Conservation (phyloP, 1,139 yeast genomes). For the Candida sp. region DNA sequence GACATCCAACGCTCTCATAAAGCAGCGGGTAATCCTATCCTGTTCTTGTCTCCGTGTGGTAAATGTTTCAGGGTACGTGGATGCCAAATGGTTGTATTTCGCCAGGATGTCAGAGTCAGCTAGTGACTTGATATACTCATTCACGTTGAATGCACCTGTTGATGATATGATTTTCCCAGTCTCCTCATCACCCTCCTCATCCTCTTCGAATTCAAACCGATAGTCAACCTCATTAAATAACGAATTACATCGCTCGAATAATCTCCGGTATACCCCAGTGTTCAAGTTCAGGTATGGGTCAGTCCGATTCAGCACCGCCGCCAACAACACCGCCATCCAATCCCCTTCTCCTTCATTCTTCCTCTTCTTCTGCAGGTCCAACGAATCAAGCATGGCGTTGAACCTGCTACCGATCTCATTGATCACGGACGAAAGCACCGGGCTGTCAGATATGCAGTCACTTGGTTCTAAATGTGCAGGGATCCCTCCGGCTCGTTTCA, state of each 20-base stretch:
- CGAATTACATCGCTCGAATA: constrained; percentile 25
- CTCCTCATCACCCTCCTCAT: constrained; percentile 5
- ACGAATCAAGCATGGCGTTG: constrained; percentile 16
- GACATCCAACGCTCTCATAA: constrained; percentile 11
- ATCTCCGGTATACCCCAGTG: constrained; percentile 13
- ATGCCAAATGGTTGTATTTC: constrained; percentile 5
- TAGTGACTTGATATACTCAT: constrained; percentile 17
- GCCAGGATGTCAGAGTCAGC: constrained; percentile 2
- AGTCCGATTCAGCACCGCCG: constrained; percentile 23
- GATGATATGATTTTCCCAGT: constrained; percentile 2
- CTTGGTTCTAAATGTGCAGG: constrained; percentile 4
- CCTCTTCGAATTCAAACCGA: constrained; percentile 24
- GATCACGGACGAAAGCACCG: constrained; percentile 17
- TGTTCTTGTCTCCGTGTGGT: background rate
- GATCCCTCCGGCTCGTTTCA: constrained; percentile 11
- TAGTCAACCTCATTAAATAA: constrained; percentile 24
- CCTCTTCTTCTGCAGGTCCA: no score
- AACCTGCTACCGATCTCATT: constrained; percentile 25
- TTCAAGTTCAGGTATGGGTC: constrained; percentile 16
- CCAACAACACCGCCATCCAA: constrained; percentile 34
- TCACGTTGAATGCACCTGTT: constrained; percentile 20
- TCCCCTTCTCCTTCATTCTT: constrained; percentile 1
- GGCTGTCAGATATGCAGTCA: constrained; percentile 5
- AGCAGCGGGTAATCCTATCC: constrained; percentile 5
- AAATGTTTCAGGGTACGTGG: constrained; percentile 3